A percentile compares a stretch with the other conserved stretches of the same genome.
phyloP scores from a whole-genome alignment of 129 eudicot species.

The Apium graveolens region DNA sequence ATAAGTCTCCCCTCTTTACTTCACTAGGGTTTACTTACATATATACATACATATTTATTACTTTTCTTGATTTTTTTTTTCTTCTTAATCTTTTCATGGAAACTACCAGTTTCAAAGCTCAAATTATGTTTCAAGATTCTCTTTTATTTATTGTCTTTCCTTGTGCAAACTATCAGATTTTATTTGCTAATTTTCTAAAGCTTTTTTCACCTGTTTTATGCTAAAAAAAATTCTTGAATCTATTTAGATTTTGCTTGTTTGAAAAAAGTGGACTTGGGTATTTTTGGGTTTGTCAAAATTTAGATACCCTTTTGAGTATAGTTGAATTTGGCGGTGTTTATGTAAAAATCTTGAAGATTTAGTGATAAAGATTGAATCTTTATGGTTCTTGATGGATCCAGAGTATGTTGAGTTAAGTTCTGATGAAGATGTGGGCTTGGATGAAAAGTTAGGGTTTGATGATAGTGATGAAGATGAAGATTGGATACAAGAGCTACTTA shows the following conservation, averaged over 20 bases:
- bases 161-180: neutral
- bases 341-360: neutral
- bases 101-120: neutral
- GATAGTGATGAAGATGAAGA: conserved; percentile 27
- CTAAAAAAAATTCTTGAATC: neutral
- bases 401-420: conserved; percentile 39
- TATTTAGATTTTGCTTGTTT: neutral
- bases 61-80: neutral
- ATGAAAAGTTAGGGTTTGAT: conserved; percentile 8
- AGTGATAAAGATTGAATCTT: neutral
- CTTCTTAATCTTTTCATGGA: neutral
- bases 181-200: neutral
- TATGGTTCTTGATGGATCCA: conserved; percentile 35
- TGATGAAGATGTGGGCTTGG: conserved; percentile 51
- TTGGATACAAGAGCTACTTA: conserved; percentile 44
- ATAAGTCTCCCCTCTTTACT: neutral
- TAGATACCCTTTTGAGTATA: neutral
- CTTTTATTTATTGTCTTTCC: neutral
- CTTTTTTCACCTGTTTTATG: neutral
- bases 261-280: neutral
- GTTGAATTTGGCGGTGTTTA: neutral
- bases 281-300: neutral
- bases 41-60: neutral
- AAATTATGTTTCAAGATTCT: neutral
- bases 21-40: conserved; percentile 4